These are phyloP conservation scores for Candida alai DNA, from an alignment of 805 yeast genomes.

Conservation along the genomic window DNA sequence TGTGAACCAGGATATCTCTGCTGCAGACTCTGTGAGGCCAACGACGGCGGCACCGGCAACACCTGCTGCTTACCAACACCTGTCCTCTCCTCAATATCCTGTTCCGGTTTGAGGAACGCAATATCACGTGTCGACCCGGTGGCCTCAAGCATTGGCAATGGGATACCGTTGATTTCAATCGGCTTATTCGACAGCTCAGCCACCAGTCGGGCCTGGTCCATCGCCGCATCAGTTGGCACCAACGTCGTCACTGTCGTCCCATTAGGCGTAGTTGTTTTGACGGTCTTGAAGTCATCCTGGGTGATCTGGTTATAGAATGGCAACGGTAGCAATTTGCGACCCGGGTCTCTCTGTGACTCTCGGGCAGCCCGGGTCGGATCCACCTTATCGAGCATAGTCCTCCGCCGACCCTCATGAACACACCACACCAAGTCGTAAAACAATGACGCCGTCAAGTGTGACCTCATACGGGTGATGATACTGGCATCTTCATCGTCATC, in stretches of 20 bases:
- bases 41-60: no score
- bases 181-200: slow-evolving; percentile 55
- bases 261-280: slow-evolving; percentile 82
- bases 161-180: slow-evolving; percentile 64
- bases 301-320: slow-evolving; percentile 91
- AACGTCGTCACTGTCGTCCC: slow-evolving; percentile 89
- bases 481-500: slow-evolving; percentile 49
- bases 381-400: slow-evolving; percentile 39
- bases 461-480: slow-evolving; percentile 82
- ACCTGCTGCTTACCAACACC: no score
- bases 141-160: slow-evolving; percentile 69
- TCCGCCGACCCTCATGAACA: slow-evolving; percentile 87
- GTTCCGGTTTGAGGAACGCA: slow-evolving; percentile 2
- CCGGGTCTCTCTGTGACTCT: slow-evolving; percentile 12
- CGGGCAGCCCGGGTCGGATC: slow-evolving; percentile 1
- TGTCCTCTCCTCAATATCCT: slow-evolving; percentile 2
- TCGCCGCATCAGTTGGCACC: slow-evolving; percentile 80
- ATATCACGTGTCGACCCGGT: slow-evolving; percentile 58
- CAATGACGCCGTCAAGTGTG: slow-evolving; percentile 85
- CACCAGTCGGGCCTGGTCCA: slow-evolving; percentile 54
- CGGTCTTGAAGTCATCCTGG: slow-evolving; percentile 81
- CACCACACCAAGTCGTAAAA: slow-evolving; percentile 93
- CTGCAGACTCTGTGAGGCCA: no score
- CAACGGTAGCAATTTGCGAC: slow-evolving; percentile 60
- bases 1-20: no score